These are phyloP conservation scores for Coemansia sp. DNA, from an alignment of 192 early-diverging fungal genomes.

Conservation along the genomic window DNA sequence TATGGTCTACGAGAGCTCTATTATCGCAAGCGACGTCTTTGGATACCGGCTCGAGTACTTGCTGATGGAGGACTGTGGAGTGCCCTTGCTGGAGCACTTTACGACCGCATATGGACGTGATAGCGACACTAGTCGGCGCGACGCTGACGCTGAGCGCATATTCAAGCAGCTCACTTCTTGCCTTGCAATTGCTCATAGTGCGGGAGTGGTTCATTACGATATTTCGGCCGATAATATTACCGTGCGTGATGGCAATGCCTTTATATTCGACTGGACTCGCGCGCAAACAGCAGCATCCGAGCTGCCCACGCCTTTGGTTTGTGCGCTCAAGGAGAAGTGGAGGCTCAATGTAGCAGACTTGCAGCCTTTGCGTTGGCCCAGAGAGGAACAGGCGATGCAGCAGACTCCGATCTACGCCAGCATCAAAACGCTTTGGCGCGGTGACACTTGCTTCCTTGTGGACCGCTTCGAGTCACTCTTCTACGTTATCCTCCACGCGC, in stretches of 20 bases:
- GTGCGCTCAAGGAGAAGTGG: neutral
- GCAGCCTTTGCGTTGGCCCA: neutral
- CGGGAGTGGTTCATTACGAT: constrained; percentile 19
- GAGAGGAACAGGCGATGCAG: neutral
- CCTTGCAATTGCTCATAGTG: neutral
- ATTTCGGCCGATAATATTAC: constrained; percentile 25
- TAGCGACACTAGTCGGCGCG: neutral
- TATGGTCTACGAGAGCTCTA: neutral
- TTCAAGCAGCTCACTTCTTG: neutral
- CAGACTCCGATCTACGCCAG: constrained; percentile 5
- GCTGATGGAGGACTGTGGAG: constrained; percentile 15
- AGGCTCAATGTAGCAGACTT: neutral
- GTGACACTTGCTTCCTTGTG: neutral
- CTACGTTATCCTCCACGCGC: constrained; percentile 9
- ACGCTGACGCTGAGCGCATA: neutral
- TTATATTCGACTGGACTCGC: constrained; percentile 24
- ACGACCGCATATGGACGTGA: neutral
- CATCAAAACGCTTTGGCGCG: constrained; percentile 6
- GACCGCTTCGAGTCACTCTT: constrained; percentile 23
- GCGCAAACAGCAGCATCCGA: neutral
- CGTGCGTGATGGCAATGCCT: neutral
- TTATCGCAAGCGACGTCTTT: neutral
- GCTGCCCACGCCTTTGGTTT: neutral
- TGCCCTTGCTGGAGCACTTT: constrained; percentile 5
- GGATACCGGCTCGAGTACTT: constrained; percentile 19